These are phyloP conservation scores for Sporothrix brunneoviolacea DNA, from an alignment of 2,329 filamentous ascomycete species.

Conservation along the genomic window DNA sequence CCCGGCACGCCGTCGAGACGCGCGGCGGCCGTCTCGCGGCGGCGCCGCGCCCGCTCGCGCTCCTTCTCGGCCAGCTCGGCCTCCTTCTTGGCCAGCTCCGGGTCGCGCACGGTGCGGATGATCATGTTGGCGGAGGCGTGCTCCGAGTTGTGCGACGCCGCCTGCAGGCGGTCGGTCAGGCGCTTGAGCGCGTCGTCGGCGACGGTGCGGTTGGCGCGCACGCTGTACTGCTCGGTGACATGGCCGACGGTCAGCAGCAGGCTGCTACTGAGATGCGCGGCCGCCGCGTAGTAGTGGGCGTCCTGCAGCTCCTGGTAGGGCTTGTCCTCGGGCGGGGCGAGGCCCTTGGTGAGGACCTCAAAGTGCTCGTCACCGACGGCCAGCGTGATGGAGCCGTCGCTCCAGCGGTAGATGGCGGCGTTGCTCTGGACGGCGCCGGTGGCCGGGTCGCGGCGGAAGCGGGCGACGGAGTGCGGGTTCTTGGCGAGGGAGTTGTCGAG, in stretches of 20 bases:
- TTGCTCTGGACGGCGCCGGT: slow-evolving; percentile 66
- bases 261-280: slow-evolving; percentile 61
- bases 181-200: slow-evolving; percentile 66
- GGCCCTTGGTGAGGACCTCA: slow-evolving; percentile 62
- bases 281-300: slow-evolving; percentile 68
- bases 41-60: slow-evolving; percentile 57
- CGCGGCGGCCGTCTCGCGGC: slow-evolving; percentile 60
- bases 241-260: slow-evolving; percentile 69
- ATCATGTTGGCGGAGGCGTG: slow-evolving; percentile 55
- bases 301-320: slow-evolving; percentile 62
- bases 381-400: slow-evolving; percentile 69
- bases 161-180: slow-evolving; percentile 61
- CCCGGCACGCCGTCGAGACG: slow-evolving; percentile 54
- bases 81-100: slow-evolving; percentile 66
- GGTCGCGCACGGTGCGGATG: slow-evolving; percentile 64
- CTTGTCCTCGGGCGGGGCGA: slow-evolving; percentile 55
- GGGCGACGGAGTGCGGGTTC: slow-evolving; percentile 57
- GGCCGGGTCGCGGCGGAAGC: slow-evolving; percentile 62
- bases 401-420: slow-evolving; percentile 68
- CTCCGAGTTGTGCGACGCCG: slow-evolving; percentile 48
- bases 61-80: slow-evolving; percentile 72
- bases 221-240: slow-evolving; percentile 63
- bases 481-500: slow-evolving; percentile 46
- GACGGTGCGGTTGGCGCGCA: slow-evolving; percentile 59
- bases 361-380: slow-evolving; percentile 71